Evolutionary conservation across 169 alveolate genomes (phyloP).

Genomic region (Cryptosporidium ryanae): DNA sequence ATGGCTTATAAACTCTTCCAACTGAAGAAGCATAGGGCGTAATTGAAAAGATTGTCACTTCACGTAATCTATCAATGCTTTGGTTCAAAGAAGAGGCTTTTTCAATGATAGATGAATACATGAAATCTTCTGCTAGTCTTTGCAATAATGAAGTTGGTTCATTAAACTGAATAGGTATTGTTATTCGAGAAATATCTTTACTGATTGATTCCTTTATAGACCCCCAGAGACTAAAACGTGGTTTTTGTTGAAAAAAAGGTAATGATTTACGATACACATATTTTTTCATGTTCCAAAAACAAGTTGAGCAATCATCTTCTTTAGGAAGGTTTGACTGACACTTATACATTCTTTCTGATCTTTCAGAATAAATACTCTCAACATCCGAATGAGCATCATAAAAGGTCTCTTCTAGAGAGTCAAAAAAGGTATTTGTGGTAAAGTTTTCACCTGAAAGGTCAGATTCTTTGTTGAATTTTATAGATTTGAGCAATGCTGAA

Average conservation of each 20-base stretch:
- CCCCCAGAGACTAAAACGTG: slow-evolving; percentile 87
- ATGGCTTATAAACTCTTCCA: slow-evolving; percentile 92
- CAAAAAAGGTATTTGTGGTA: neutral
- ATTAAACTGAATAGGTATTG: slow-evolving; percentile 95
- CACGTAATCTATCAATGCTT: slow-evolving; percentile 86
- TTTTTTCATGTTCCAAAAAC: slow-evolving; percentile 56
- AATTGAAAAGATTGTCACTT: slow-evolving; percentile 86
- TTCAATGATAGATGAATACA: slow-evolving; percentile 88
- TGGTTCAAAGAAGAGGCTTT: slow-evolving; percentile 32
- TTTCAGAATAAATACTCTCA: slow-evolving; percentile 13
- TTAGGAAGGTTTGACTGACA: neutral
- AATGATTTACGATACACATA: slow-evolving; percentile 34
- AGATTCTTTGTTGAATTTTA: neutral
- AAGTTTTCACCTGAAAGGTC: neutral
- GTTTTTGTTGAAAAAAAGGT: slow-evolving; percentile 48
- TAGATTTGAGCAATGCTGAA: slow-evolving; percentile 23
- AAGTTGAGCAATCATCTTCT: slow-evolving; percentile 21
- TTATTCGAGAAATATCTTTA: slow-evolving; percentile 93
- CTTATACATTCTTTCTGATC: neutral
- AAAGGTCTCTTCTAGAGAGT: slow-evolving; percentile 39
- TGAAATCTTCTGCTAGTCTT: slow-evolving; percentile 93
- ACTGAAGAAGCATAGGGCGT: slow-evolving; percentile 91
- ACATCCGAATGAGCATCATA: slow-evolving; percentile 59
- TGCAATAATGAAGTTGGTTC: slow-evolving; percentile 96
- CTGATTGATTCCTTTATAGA: slow-evolving; percentile 95